phyloP scores from a whole-genome alignment of 2,329 filamentous ascomycete genomes.

The Coniochaeta prunicola region DNA sequence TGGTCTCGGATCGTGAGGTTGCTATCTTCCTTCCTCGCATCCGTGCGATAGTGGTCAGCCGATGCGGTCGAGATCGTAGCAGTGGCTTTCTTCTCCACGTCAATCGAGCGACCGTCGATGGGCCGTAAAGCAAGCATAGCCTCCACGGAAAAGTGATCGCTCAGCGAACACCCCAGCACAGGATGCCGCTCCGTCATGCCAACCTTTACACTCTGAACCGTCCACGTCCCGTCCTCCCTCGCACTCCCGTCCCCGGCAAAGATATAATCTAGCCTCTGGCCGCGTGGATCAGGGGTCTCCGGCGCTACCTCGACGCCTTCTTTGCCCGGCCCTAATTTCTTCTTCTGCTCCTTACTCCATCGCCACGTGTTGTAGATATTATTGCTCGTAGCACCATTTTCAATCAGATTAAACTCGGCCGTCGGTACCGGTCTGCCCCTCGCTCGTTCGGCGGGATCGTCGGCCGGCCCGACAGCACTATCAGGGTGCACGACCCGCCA shows the following conservation, averaged over 20 bases:
- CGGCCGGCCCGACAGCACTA: conserved; percentile 69
- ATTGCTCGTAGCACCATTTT: conserved; percentile 86
- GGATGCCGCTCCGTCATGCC: conserved; percentile 79
- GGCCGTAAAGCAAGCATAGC: conserved; percentile 57
- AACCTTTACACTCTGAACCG: conserved; percentile 62
- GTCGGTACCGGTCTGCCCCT: conserved; percentile 63
- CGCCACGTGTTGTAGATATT: conserved; percentile 87
- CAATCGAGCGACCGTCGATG: neutral
- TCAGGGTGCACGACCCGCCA: conserved; percentile 83
- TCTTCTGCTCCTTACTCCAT: conserved; percentile 68
- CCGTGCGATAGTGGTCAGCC: conserved; percentile 7
- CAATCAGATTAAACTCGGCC: conserved; percentile 67
- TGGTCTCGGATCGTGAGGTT: conserved; percentile 8
- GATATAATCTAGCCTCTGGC: conserved; percentile 92
- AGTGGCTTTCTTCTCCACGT: neutral
- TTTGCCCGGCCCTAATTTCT: conserved; percentile 57
- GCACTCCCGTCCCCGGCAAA: conserved; percentile 59
- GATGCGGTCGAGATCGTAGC: conserved; percentile 5
- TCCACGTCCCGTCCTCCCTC: conserved; percentile 44
- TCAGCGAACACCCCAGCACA: conserved; percentile 74
- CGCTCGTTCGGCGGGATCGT: conserved; percentile 59
- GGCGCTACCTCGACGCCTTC: conserved; percentile 55
- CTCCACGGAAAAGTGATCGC: conserved; percentile 90
- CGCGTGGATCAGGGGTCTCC: conserved; percentile 60
- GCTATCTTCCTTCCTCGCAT: conserved; percentile 9